These are phyloP conservation scores for Tolypocladium pustulatum DNA, from an alignment of 2,329 filamentous ascomycete species.

Conservation along the genomic window DNA sequence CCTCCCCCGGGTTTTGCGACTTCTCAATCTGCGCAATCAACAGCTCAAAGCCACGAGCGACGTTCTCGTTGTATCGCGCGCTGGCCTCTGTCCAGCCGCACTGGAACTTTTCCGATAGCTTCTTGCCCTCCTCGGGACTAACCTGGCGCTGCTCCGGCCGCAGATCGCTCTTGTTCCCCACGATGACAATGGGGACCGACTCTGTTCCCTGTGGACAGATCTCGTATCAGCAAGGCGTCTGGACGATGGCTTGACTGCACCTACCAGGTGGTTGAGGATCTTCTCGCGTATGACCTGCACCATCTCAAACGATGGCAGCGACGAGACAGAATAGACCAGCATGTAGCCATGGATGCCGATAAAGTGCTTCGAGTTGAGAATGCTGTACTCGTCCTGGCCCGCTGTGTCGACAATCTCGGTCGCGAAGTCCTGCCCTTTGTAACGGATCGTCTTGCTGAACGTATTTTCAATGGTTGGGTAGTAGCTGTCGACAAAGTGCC, in stretches of 20 bases:
- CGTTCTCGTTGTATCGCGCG: conserved; percentile 89
- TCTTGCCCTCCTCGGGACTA: conserved; percentile 71
- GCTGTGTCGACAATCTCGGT: conserved; percentile 98
- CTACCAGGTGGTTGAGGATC: conserved; percentile 88
- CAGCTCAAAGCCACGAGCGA: conserved; percentile 83
- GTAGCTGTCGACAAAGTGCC: conserved; percentile 97
- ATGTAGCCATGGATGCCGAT: conserved; percentile 99
- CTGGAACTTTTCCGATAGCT: conserved; percentile 74
- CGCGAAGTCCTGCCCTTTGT: conserved; percentile 84
- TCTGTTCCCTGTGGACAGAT: conserved; percentile 62
- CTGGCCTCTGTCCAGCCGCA: conserved; percentile 94
- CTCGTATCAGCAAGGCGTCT: neutral
- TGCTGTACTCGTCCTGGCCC: conserved; percentile 98
- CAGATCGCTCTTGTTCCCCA: conserved; percentile 95
- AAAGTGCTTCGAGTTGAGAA: conserved; percentile 96
- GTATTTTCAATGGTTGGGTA: conserved; percentile 99
- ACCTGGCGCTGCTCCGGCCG: conserved; percentile 90
- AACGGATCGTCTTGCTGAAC: conserved; percentile 89
- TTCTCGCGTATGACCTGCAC: conserved; percentile 92
- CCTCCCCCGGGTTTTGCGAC: conserved; percentile 79
- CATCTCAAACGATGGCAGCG: conserved; percentile 94
- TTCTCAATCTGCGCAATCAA: conserved; percentile 95
- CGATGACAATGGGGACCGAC: conserved; percentile 83
- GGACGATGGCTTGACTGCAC: conserved; percentile 16
- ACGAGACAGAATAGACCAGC: conserved; percentile 96